Conservation (phyloP, 768 basidiomycete genomes). For the Serpula lacrymans region DNA sequence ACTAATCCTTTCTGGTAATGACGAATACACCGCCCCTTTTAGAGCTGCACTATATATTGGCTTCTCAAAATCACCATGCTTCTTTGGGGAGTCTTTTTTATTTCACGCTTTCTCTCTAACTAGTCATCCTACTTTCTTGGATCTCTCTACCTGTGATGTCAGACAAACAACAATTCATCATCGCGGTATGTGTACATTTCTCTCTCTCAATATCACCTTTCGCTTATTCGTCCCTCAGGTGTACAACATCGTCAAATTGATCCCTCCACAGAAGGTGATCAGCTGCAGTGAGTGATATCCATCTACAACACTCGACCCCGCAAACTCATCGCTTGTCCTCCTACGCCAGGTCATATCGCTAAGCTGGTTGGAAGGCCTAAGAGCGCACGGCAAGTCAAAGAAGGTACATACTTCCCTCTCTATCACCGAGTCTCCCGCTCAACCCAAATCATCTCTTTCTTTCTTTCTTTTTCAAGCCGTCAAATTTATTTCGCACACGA, state of each 20-base stretch:
- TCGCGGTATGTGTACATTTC: neutral
- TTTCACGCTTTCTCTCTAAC: too few species aligned
- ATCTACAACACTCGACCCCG: too few species aligned
- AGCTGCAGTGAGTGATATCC: neutral
- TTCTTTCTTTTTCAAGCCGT: neutral
- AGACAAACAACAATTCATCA: neutral
- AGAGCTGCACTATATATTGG: too few species aligned
- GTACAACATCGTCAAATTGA: neutral
- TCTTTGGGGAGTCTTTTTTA: too few species aligned
- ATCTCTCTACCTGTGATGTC: slow-evolving; percentile 1
- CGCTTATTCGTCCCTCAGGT: neutral
- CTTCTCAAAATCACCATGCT: too few species aligned
- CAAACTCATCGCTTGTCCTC: too few species aligned
- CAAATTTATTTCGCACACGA: slow-evolving; percentile 1
- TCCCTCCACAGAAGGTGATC: neutral
- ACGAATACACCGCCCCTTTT: too few species aligned
- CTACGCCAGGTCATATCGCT: neutral
- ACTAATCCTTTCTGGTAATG: too few species aligned
- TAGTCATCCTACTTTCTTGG: too few species aligned
- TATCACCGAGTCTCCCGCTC: too few species aligned
- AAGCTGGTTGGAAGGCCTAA: neutral
- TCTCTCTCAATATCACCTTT: neutral
- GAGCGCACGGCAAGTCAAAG: neutral
- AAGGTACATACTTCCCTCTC: neutral
- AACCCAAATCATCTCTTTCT: neutral